Evolutionary conservation across 1,284 basidiomycete genomes (phyloP).

Genomic region (Pholiota adiposa): DNA sequence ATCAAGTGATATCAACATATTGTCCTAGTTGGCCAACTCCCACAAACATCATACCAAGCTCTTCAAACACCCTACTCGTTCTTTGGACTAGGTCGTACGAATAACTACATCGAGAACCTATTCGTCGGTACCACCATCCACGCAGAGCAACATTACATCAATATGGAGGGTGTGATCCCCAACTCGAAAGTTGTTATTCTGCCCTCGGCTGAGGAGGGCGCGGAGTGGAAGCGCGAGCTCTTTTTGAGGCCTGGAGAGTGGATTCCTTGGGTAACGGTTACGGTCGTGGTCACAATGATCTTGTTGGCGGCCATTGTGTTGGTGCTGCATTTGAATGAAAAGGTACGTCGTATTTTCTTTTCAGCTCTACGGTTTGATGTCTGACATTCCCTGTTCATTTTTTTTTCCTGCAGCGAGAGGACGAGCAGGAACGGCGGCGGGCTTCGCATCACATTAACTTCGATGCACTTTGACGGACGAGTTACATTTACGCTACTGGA

Average conservation of each 20-base stretch:
- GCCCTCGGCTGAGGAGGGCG: constrained; percentile 64
- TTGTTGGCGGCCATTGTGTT: constrained; percentile 85
- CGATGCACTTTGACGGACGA: constrained; percentile 75
- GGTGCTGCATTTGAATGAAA: constrained; percentile 90
- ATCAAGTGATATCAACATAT: neutral
- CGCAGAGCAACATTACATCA: constrained; percentile 73
- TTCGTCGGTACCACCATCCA: constrained; percentile 90
- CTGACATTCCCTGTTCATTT: constrained; percentile 6
- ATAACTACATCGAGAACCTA: constrained; percentile 99
- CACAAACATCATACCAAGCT: constrained; percentile 90
- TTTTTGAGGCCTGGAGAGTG: constrained; percentile 95
- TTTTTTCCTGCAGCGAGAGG: constrained; percentile 69
- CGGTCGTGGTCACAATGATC: constrained; percentile 76
- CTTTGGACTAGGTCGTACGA: constrained; percentile 98
- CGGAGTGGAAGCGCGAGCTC: constrained; percentile 86
- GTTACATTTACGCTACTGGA: constrained; percentile 4
- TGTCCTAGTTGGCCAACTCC: constrained; percentile 81
- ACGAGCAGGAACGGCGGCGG: constrained; percentile 87
- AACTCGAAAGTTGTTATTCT: constrained; percentile 97
- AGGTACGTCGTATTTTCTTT: too few species aligned
- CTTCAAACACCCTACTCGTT: constrained; percentile 92
- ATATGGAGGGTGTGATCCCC: constrained; percentile 96
- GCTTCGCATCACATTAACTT: constrained; percentile 96
- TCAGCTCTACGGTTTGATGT: neutral
- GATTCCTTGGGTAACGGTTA: constrained; percentile 96